These are phyloP conservation scores for Epichloe typhina DNA, from an alignment of 2,329 filamentous ascomycete species.

Conservation along the genomic window DNA sequence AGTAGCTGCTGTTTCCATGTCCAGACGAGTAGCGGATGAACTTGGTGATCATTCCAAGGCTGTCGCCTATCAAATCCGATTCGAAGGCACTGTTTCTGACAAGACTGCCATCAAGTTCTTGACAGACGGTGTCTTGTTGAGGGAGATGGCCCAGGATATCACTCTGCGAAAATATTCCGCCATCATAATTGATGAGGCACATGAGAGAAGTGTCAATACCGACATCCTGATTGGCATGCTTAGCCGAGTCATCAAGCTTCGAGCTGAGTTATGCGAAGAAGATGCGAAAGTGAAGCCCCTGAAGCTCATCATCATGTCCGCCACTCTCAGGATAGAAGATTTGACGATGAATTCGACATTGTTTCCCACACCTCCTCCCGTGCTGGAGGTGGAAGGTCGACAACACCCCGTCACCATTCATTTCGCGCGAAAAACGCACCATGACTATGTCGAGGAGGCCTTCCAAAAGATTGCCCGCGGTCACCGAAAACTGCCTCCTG, in stretches of 20 bases:
- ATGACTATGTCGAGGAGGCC: constrained; percentile 83
- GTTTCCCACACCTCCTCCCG: constrained; percentile 64
- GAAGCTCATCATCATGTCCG: constrained; percentile 97
- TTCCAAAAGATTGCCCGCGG: constrained; percentile 71
- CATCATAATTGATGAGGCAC: constrained; percentile 90
- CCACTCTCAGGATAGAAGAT: constrained; percentile 80
- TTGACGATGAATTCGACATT: constrained; percentile 73
- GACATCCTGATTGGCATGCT: constrained; percentile 97
- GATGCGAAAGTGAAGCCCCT: constrained; percentile 61
- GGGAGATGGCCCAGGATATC: constrained; percentile 85
- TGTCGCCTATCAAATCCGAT: constrained; percentile 90
- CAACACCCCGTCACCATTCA: constrained; percentile 85
- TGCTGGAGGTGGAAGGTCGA: constrained; percentile 80
- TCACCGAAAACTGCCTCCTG: constrained; percentile 78
- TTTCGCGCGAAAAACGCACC: constrained; percentile 68
- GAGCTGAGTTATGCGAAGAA: constrained; percentile 61
- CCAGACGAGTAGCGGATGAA: constrained; percentile 79
- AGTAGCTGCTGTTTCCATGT: constrained; percentile 94
- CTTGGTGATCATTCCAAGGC: constrained; percentile 62
- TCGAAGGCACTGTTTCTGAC: constrained; percentile 68
- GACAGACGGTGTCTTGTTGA: constrained; percentile 91
- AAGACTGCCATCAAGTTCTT: constrained; percentile 95
- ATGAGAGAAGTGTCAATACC: constrained; percentile 94
- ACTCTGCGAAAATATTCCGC: constrained; percentile 80
- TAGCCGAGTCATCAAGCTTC: constrained; percentile 77